These are phyloP conservation scores for Escovopsis sp. DNA, from an alignment of 2,329 filamentous ascomycete genomes.

Conservation along the genomic window DNA sequence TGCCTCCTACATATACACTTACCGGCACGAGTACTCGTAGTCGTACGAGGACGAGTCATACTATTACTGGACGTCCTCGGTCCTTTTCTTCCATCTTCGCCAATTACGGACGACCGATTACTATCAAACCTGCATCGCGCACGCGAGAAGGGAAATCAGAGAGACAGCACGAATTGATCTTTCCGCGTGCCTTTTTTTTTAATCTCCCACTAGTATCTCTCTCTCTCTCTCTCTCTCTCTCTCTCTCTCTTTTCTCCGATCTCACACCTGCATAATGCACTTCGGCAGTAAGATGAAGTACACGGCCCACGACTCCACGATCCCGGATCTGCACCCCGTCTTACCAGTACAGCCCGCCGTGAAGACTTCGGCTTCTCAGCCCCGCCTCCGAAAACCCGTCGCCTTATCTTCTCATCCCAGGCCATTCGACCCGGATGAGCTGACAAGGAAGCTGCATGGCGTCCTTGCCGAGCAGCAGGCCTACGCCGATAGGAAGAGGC, in stretches of 20 bases:
- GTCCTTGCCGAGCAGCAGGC: slow-evolving; percentile 37
- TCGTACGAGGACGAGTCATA: too few relatives aligned
- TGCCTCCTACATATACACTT: too few relatives aligned
- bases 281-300: slow-evolving; percentile 7
- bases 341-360: background rate
- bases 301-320: slow-evolving; percentile 7
- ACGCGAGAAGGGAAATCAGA: too few relatives aligned
- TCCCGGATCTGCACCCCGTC: background rate
- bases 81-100: too few relatives aligned
- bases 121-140: too few relatives aligned
- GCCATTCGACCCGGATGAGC: slow-evolving; percentile 38
- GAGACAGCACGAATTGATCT: too few relatives aligned
- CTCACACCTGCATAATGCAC: slow-evolving; percentile 1
- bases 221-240: background rate
- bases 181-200: too few relatives aligned
- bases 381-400: slow-evolving; percentile 1
- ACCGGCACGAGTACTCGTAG: too few relatives aligned
- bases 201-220: too few relatives aligned
- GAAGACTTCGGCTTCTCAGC: slow-evolving; percentile 5
- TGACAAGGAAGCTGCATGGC: slow-evolving; percentile 34
- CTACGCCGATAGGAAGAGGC: slow-evolving; percentile 20
- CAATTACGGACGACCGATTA: too few relatives aligned
- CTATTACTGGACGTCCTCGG: too few relatives aligned
- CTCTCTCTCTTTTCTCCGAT: background rate
- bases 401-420: slow-evolving; percentile 12